Evolutionary conservation across 345 rosid species (phyloP), one percentile per base, ranked within the genome.

Genomic region (Gossypium ekmanianum): DNA sequence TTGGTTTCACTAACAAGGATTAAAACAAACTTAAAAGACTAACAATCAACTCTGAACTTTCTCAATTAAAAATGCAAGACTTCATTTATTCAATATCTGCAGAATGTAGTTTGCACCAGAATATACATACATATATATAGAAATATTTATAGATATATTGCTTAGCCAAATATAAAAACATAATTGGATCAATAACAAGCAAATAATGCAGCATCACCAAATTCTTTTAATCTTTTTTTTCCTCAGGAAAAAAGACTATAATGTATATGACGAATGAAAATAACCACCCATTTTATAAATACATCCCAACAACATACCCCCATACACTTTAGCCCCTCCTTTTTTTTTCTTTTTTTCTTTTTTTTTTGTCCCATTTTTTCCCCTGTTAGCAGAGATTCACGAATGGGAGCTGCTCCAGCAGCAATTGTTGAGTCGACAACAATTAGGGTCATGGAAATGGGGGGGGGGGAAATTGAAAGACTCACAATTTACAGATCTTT

Each of bases 401-500:
- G 74, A 57, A 76, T 17, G 16, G 61, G 9, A 52, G 61, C 73
- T 45, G 72, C 69, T 62, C 61, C 70, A 62, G 71, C 80, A 62
- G 79, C 68, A 75, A 57, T 34, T 74, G 73, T 69, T 44, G 55
- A 72, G 76, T 69, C 34, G 62, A 72, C 64, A 50, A 73, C 66
- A 72, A 54, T 76, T 65, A 62, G 80, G 80, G 77, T 70, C 48
- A 77, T 50, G 76, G 66, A 62, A 77, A 77, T 41, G 18, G 47
- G 29, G 73, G 76, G 20, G 20, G 68, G 69, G 29, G 73, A 72
- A 79, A 58, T 54, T 72, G 72, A 75, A 57, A 48, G 54, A 45
- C 83, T 79, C 84, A 82, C 81, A 77, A 86, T 86, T 77, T 86
- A 81, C 89, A 86, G 48, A 86, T 81, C 78, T 64, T 77, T 70